Conservation (phyloP, 805 yeast species). For the Wilhelminamyces savonicus region DNA sequence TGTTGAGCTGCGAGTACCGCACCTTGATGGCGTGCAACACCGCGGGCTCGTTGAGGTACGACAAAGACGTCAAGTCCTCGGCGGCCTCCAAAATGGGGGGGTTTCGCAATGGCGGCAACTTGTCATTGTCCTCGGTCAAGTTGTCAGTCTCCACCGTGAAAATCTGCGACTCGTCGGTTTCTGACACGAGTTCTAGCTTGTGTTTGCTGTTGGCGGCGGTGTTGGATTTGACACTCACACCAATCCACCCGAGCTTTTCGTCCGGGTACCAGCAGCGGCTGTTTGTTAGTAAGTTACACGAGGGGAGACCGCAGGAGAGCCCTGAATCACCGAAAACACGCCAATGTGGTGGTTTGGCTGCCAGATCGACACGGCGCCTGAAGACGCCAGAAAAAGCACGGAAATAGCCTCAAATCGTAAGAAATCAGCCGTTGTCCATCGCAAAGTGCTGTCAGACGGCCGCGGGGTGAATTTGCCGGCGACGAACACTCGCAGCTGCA, state of each 20-base stretch:
- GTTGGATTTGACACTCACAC: conserved; percentile 50
- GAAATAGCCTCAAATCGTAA: no score
- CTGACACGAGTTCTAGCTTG: conserved; percentile 48
- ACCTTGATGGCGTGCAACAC: conserved; percentile 89
- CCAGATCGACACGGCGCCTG: not conserved
- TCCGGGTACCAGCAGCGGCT: conserved; percentile 84
- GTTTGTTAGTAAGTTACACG: conserved; percentile 6
- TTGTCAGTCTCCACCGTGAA: conserved; percentile 43
- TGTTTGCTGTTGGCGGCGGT: conserved; percentile 38
- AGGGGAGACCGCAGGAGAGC: no score
- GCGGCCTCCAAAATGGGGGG: conserved; percentile 91
- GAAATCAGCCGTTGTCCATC: no score
- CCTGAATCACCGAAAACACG: not conserved
- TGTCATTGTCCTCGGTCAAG: conserved; percentile 47
- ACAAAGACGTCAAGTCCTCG: conserved; percentile 87
- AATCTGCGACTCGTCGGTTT: conserved; percentile 35
- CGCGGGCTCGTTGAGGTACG: conserved; percentile 93
- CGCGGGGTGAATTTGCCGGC: no score
- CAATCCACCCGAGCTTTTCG: conserved; percentile 66
- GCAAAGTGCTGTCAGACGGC: no score
- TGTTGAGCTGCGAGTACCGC: conserved; percentile 83
- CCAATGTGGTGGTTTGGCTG: not conserved
- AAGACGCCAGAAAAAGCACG: conserved; percentile 9
- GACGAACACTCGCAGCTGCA: no score
- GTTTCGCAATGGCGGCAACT: conserved; percentile 77